Base-by-base conservation (phyloP, 177 flowering plant genomes). In the Tripterygium wilfordii region DNA sequence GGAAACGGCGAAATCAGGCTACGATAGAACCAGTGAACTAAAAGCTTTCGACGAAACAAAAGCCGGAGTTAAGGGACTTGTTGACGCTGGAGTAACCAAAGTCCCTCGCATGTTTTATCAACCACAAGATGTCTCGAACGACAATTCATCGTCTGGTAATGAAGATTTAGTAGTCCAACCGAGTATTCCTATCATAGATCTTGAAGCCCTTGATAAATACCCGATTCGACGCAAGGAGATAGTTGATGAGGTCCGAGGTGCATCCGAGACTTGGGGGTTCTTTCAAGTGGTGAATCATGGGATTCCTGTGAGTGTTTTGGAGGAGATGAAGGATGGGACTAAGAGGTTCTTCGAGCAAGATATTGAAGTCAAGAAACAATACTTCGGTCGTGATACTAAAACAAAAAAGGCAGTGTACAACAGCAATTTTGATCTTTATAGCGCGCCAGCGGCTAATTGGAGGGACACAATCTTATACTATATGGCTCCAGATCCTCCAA, bases 51-150 rank as follows among this genome's bases (percentile, higher is more conserved):
- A 61, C 26, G 60, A 63, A 2, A 49, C 67, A 8, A 63, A 63
- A 33, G 45, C 49, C 1, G 67, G 67, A 18, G 67, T 56, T 2
- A 63, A 63, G 17, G 67, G 67, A 8, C 62, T 63, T 8, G 41
- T 63, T 0, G 62, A 63, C 14, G 30, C 53, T 33, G 57, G 62
- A 2, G 1, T 62, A 2, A 15, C 38, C 0, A 13, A 47, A 7
- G 18, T 56, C 16, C 69, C 65, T 16, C 48, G 46, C 5, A 56
- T 60, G 10, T 60, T 60, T 49, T 4, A 14, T 8, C 41, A 21
- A 3, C 22, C 12, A 3, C 18, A 14, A 2, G 1, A 31, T 33
- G 5, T 44, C 3, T 5, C 1, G 51, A 6, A 21, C 10, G 26
- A 48, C 1, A 15, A 10, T 2, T 18, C 23, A 35, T 30, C 13